Conservation (phyloP, 2,329 filamentous ascomycete genomes). For the Arthroderma uncinatum region DNA sequence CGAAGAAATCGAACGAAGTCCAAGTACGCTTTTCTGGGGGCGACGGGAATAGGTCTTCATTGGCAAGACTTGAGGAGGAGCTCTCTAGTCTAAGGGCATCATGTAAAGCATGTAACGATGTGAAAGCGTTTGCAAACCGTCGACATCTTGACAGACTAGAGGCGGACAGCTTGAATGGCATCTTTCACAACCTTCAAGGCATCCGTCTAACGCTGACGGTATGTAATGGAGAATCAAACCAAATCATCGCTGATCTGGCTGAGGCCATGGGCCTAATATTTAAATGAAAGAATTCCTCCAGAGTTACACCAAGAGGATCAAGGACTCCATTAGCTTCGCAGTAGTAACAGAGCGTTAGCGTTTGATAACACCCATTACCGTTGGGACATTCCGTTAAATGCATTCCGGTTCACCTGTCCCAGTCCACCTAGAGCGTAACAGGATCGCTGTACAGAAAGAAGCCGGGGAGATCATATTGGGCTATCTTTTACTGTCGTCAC, state of each 20-base stretch:
- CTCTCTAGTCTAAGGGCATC: conserved; percentile 13
- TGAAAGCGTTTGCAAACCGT: conserved; percentile 11
- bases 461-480: neutral
- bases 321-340: neutral
- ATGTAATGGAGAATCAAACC: neutral
- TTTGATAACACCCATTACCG: neutral
- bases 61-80: conserved; percentile 17
- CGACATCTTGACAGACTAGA: conserved; percentile 8
- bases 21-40: conserved; percentile 17
- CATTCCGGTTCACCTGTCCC: neutral
- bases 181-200: neutral
- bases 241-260: neutral
- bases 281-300: neutral
- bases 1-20: conserved; percentile 18
- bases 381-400: neutral
- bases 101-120: conserved; percentile 14
- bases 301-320: neutral
- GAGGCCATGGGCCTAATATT: neutral
- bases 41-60: conserved; percentile 18
- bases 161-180: neutral
- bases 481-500: neutral
- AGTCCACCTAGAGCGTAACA: neutral
- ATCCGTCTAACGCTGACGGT: neutral
- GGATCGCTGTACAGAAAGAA: neutral
- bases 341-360: neutral